These are phyloP conservation scores for Tilletia setariae DNA, from an alignment of 1,284 basidiomycete genomes.

Conservation along the genomic window DNA sequence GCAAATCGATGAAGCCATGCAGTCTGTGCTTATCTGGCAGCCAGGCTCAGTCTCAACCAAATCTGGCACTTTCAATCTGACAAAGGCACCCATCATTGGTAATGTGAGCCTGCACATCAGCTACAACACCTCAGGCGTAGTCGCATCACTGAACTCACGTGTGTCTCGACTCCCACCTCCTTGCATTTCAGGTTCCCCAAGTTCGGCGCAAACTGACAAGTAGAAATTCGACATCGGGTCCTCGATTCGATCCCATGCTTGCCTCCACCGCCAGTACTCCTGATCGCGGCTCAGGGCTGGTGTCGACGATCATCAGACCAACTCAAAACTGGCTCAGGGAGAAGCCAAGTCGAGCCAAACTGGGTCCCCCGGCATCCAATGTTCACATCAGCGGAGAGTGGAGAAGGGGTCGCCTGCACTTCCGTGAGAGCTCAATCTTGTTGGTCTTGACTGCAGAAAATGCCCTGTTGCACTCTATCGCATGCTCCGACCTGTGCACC, in stretches of 20 bases:
- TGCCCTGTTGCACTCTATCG: slow-evolving; percentile 37
- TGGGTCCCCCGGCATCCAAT: not conserved
- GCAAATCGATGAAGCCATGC: not conserved
- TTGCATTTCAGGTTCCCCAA: slow-evolving; percentile 19
- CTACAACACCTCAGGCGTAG: not conserved
- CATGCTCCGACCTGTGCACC: slow-evolving; percentile 24
- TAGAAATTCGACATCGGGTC: slow-evolving; percentile 15
- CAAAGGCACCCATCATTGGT: slow-evolving; percentile 1
- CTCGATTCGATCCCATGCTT: not conserved
- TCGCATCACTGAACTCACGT: not conserved
- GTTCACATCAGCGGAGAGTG: slow-evolving; percentile 20
- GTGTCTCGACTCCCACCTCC: not conserved
- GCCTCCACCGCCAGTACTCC: not conserved
- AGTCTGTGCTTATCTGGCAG: slow-evolving; percentile 10
- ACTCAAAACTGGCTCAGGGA: slow-evolving; percentile 24
- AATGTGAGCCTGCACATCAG: not conserved
- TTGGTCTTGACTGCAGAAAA: slow-evolving; percentile 36
- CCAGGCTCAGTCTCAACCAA: not conserved
- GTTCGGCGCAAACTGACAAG: slow-evolving; percentile 21
- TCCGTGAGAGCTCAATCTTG: slow-evolving; percentile 38
- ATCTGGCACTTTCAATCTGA: not conserved
- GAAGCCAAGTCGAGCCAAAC: slow-evolving; percentile 21
- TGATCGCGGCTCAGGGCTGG: not conserved
- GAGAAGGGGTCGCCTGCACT: slow-evolving; percentile 32
- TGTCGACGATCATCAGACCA: slow-evolving; percentile 15